These are phyloP conservation scores for Pseudopyricularia cyperi DNA, from an alignment of 2,329 filamentous ascomycete species.

Conservation along the genomic window DNA sequence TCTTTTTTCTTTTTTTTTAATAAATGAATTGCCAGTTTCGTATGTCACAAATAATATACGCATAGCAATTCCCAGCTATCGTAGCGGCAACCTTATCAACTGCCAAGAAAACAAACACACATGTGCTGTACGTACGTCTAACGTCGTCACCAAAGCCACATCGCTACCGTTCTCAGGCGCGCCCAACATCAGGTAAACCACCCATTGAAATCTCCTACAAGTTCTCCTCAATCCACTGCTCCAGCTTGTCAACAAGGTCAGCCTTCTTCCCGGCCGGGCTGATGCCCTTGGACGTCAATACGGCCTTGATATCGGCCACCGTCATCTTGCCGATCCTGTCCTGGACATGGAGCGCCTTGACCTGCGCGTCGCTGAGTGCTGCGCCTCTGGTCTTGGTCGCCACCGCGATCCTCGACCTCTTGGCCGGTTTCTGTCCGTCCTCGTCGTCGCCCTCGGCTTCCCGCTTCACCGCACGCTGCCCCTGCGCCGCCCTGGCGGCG, in stretches of 20 bases:
- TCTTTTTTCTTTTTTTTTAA: no score
- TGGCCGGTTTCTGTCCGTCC: constrained; percentile 25
- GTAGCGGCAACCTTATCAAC: not conserved
- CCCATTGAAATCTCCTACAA: constrained; percentile 4
- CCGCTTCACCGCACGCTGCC: constrained; percentile 34
- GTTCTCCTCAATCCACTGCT: constrained; percentile 42
- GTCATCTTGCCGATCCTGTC: constrained; percentile 39
- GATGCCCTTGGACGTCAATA: constrained; percentile 32
- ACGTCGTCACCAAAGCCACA: not conserved
- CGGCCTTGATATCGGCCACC: constrained; percentile 36
- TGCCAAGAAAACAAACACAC: not conserved
- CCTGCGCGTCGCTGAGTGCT: constrained; percentile 29
- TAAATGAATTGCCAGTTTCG: no score
- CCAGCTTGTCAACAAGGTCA: constrained; percentile 40
- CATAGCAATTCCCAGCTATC: no score
- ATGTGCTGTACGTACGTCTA: not conserved
- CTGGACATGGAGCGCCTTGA: constrained; percentile 29
- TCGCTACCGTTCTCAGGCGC: not conserved
- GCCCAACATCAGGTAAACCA: not conserved
- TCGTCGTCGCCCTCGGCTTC: constrained; percentile 32
- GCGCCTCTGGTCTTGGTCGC: constrained; percentile 3
- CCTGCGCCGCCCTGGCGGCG: constrained; percentile 26
- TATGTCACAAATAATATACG: no score
- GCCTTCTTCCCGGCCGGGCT: constrained; percentile 38
- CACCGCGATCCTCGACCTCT: constrained; percentile 25